A percentile compares a stretch with the other conserved stretches of the same genome.
phyloP scores from a whole-genome alignment of 2,329 filamentous ascomycete species.

The Aureobasidium sp. region DNA sequence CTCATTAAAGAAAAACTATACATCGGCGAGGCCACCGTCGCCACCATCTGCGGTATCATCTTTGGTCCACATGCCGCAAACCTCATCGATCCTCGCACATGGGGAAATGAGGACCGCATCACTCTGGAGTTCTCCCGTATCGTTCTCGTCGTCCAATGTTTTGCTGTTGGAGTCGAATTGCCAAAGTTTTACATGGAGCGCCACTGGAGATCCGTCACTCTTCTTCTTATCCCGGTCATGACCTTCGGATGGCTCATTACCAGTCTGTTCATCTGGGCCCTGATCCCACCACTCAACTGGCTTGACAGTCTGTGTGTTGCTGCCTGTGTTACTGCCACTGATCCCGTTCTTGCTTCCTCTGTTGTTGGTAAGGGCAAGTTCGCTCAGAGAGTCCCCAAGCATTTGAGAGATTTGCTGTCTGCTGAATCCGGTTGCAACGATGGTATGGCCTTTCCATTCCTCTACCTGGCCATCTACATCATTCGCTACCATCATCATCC shows the following conservation, averaged over 20 bases:
- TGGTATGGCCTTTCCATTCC: constrained; percentile 97
- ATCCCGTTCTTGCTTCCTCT: constrained; percentile 92
- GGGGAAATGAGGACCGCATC: constrained; percentile 78
- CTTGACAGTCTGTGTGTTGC: constrained; percentile 79
- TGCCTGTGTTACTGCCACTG: constrained; percentile 93
- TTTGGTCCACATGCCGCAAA: constrained; percentile 80
- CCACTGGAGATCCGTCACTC: constrained; percentile 87
- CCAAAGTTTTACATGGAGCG: constrained; percentile 95
- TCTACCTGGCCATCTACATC: constrained; percentile 86
- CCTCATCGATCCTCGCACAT: constrained; percentile 64
- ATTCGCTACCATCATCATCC: constrained; percentile 69
- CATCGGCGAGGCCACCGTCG: constrained; percentile 95
- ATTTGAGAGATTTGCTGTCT: constrained; percentile 88
- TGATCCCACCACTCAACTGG: constrained; percentile 69
- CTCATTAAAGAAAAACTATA: constrained; percentile 98
- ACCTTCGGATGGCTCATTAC: constrained; percentile 90
- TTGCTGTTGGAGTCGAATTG: constrained; percentile 83
- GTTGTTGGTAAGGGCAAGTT: constrained; percentile 99
- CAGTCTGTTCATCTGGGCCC: constrained; percentile 90
- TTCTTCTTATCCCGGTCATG: constrained; percentile 92
- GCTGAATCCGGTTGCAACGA: constrained; percentile 98
- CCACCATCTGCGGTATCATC: constrained; percentile 77
- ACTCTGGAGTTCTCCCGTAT: constrained; percentile 85
- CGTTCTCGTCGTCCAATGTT: constrained; percentile 85
- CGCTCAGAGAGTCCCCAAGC: constrained; percentile 92